Conservation (phyloP, 192 early-diverging fungal species). For the Cetraspora pellucida region DNA sequence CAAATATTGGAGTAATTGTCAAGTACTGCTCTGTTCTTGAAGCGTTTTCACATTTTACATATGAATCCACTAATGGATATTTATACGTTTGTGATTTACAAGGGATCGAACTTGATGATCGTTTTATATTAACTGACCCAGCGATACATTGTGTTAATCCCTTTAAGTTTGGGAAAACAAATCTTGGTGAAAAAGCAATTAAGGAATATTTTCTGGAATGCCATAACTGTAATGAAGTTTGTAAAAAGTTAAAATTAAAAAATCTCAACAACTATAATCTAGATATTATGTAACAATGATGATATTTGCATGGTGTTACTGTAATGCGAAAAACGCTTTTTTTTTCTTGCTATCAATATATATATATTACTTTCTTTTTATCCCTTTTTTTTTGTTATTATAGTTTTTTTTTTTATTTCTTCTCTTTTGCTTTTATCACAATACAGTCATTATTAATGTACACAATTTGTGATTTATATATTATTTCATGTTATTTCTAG, state of each 20-base stretch:
- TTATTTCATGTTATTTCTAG: no score
- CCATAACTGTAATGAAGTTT: constrained; percentile 21
- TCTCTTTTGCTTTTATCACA: no score
- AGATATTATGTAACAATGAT: no score
- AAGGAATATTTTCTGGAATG: constrained; percentile 2
- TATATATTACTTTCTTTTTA: no score
- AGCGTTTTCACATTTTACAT: constrained; percentile 24
- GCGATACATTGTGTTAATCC: constrained; percentile 23
- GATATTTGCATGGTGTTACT: no score
- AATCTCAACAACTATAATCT: neutral
- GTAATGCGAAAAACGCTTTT: no score
- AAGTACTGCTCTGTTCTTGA: constrained; percentile 19
- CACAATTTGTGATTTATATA: no score
- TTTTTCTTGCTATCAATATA: no score
- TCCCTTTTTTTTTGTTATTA: no score
- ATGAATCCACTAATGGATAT: constrained; percentile 14
- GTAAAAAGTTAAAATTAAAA: constrained; percentile 16
- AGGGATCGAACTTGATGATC: constrained; percentile 1
- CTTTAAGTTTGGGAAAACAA: constrained; percentile 23
- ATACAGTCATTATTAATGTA: no score
- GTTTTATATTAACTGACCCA: constrained; percentile 24
- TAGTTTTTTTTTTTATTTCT: no score
- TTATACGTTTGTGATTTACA: constrained; percentile 27
- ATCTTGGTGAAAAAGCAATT: constrained; percentile 21
- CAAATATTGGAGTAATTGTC: constrained; percentile 16